Evolutionary conservation across 306 rosid genomes (phyloP).

Genomic region (Urtica urens): DNA sequence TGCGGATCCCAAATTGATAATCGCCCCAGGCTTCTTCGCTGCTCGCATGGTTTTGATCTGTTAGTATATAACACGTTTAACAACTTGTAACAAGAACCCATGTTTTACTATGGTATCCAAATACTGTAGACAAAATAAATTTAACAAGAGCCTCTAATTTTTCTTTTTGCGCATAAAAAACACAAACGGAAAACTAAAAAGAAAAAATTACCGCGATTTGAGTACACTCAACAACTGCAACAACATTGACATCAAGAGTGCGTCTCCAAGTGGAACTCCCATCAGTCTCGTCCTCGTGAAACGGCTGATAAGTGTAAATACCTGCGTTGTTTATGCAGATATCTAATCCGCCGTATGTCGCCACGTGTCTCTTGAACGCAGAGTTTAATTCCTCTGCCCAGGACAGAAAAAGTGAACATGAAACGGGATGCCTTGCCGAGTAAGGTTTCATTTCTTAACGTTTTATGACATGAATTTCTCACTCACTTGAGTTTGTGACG

Average conservation of each 20-base stretch:
- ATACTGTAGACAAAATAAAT: too few species aligned
- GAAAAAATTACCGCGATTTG: constrained; percentile 56
- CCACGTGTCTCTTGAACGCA: constrained; percentile 67
- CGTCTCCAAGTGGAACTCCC: constrained; percentile 66
- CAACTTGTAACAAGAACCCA: constrained; percentile 6
- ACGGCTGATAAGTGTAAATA: constrained; percentile 30
- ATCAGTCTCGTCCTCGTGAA: constrained; percentile 51
- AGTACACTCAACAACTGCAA: constrained; percentile 53
- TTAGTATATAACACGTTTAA: constrained; percentile 16
- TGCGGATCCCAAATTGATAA: constrained; percentile 84
- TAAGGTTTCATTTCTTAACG: too few species aligned
- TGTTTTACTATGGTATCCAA: too few species aligned
- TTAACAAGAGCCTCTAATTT: too few species aligned
- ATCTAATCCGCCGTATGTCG: constrained; percentile 75
- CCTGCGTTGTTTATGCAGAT: constrained; percentile 81
- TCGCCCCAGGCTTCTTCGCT: constrained; percentile 57
- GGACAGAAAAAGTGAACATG: too few species aligned
- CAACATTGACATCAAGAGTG: constrained; percentile 50
- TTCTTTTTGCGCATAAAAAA: background rate
- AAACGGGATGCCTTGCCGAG: too few species aligned
- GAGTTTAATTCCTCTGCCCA: constrained; percentile 60
- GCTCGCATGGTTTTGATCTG: constrained; percentile 71
- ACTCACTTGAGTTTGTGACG: constrained; percentile 57
- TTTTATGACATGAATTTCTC: background rate
- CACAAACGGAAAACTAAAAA: constrained; percentile 14